A percentile compares a stretch with the other conserved stretches of the same genome.
Conservation (phyloP, 179 eudicot species). For the Vitellaria paradoxa region DNA sequence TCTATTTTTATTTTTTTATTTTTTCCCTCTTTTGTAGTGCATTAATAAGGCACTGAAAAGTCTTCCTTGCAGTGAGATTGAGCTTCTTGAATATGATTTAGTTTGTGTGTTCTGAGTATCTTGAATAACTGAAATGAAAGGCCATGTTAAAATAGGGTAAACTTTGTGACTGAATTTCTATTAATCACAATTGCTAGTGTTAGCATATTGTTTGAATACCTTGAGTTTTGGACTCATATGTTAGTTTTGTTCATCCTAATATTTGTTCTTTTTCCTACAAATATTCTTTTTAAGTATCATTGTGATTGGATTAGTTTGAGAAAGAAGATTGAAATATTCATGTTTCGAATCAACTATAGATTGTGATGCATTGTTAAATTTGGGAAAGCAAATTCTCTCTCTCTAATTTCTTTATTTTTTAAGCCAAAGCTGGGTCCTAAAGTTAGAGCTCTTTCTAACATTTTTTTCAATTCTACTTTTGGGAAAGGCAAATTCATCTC, state of each 20-base stretch:
- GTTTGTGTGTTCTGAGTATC: too few relatives aligned
- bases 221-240: not conserved
- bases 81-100: too few relatives aligned
- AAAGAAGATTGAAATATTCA: not conserved
- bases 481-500: constrained; percentile 1
- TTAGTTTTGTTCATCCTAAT: not conserved
- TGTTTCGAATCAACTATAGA: not conserved
- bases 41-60: too few relatives aligned
- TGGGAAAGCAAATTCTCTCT: not conserved
- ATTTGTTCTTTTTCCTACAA: not conserved
- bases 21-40: too few relatives aligned
- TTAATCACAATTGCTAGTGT: not conserved
- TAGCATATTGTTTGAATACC: not conserved
- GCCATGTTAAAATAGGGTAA: not conserved
- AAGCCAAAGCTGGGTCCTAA: not conserved
- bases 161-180: not conserved
- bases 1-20: too few relatives aligned
- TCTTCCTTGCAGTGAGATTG: too few relatives aligned
- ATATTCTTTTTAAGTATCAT: not conserved
- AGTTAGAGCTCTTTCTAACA: not conserved
- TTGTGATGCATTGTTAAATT: not conserved
- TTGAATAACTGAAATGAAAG: too few relatives aligned
- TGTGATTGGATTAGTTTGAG: not conserved
- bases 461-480: not conserved
- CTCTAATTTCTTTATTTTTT: not conserved